Evolutionary conservation across 768 basidiomycete species (phyloP).

Genomic region (Boletellus emodensis): DNA sequence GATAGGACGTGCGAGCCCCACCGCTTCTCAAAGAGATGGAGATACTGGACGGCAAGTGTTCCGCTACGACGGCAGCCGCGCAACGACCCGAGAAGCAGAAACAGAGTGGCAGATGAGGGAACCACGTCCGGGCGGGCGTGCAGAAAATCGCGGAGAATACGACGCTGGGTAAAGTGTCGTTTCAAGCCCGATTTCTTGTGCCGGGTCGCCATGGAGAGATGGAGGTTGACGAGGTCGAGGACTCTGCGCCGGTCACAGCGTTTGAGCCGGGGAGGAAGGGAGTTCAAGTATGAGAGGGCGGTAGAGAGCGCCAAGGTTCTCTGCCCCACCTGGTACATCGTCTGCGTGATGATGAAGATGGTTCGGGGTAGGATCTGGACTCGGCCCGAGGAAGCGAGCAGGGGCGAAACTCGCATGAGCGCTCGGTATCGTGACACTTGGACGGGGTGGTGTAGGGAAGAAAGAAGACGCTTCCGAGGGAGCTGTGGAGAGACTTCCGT

Average conservation of each 20-base stretch:
- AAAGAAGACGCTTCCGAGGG: slow-evolving; percentile 13
- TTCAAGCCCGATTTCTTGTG: slow-evolving; percentile 37
- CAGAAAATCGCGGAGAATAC: slow-evolving; percentile 44
- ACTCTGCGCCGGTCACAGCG: slow-evolving; percentile 33
- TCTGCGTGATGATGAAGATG: slow-evolving; percentile 42
- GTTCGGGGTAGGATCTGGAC: slow-evolving; percentile 39
- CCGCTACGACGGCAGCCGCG: slow-evolving; percentile 48
- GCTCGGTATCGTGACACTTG: slow-evolving; percentile 31
- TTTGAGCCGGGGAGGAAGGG: slow-evolving; percentile 43
- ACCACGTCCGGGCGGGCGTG: slow-evolving; percentile 43
- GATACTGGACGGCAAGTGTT: slow-evolving; percentile 44
- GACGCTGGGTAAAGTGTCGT: slow-evolving; percentile 42
- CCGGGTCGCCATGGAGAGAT: slow-evolving; percentile 37
- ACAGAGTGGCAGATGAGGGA: slow-evolving; percentile 59
- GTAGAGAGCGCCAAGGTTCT: slow-evolving; percentile 39
- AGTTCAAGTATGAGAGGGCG: slow-evolving; percentile 45
- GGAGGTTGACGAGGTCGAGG: slow-evolving; percentile 47
- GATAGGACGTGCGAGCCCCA: slow-evolving; percentile 60
- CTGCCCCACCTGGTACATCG: slow-evolving; percentile 43
- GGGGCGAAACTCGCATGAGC: slow-evolving; percentile 42
- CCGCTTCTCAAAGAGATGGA: slow-evolving; percentile 42
- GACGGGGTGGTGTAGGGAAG: slow-evolving; percentile 12
- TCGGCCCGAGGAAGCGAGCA: slow-evolving; percentile 32
- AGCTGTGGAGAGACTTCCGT: neutral
- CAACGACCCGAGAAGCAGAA: slow-evolving; percentile 54